Evolutionary conservation across 805 yeast genomes (phyloP).

Genomic region (Candida khao-thaluensis): DNA sequence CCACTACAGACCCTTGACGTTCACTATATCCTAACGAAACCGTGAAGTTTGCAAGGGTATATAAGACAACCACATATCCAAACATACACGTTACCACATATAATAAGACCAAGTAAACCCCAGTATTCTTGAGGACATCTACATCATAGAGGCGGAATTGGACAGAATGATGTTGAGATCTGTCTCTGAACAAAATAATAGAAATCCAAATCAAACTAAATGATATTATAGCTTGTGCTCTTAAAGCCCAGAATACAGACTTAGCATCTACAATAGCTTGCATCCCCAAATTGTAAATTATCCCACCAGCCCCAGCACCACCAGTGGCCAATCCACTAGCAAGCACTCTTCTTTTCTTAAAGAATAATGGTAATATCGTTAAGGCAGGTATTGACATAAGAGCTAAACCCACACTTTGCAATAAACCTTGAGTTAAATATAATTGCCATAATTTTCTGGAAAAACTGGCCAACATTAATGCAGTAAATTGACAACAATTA

Average conservation of each 20-base stretch:
- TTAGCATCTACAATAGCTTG: conserved; percentile 36
- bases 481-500: conserved; percentile 47
- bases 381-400: conserved; percentile 57
- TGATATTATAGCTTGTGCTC: conserved; percentile 44
- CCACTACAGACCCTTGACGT: conserved; percentile 53
- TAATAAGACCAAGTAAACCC: conserved; percentile 40
- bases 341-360: conserved; percentile 56
- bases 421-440: conserved; percentile 63
- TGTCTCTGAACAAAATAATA: conserved; percentile 16
- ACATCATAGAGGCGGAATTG: conserved; percentile 38
- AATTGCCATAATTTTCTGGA: conserved; percentile 61
- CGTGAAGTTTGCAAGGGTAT: conserved; percentile 59
- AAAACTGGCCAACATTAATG: conserved; percentile 59
- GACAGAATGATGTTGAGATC: conserved; percentile 13
- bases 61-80: conserved; percentile 60
- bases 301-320: conserved; percentile 55
- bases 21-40: conserved; percentile 55
- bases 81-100: conserved; percentile 50
- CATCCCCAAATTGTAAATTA: conserved; percentile 48
- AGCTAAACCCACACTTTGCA: conserved; percentile 59
- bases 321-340: conserved; percentile 47
- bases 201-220: conserved; percentile 23
- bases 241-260: conserved; percentile 49
- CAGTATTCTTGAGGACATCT: conserved; percentile 37
- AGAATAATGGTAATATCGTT: conserved; percentile 66